phyloP scores from a whole-genome alignment of 257 asterid genomes.

The Galeopsis tetrahit region DNA sequence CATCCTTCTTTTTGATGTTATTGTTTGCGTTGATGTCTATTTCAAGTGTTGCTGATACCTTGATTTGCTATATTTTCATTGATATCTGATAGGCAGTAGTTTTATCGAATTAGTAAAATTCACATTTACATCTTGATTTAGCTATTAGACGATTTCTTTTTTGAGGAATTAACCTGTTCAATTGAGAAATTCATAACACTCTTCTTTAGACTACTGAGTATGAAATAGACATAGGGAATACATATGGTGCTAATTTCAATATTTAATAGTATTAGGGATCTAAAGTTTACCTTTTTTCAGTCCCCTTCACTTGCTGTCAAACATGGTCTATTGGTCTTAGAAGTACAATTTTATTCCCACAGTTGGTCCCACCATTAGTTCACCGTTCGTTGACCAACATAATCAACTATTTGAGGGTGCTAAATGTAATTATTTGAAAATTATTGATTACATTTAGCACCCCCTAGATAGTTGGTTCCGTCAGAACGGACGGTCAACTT shows the following conservation, averaged over 20 bases:
- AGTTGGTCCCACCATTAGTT: too few relatives aligned
- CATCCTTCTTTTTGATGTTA: background rate
- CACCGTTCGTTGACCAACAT: too few relatives aligned
- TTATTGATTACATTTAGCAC: too few relatives aligned
- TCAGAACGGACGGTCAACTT: too few relatives aligned
- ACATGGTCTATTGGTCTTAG: too few relatives aligned
- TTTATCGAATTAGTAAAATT: background rate
- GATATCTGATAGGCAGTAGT: background rate
- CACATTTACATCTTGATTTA: background rate
- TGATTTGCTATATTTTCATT: background rate
- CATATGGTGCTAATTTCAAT: background rate
- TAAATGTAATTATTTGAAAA: too few relatives aligned
- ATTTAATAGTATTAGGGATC: background rate
- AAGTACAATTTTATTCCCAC: too few relatives aligned
- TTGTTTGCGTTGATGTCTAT: constrained; percentile 1
- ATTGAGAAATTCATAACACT: background rate
- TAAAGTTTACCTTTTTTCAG: too few relatives aligned
- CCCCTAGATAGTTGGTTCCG: too few relatives aligned
- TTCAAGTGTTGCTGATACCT: background rate
- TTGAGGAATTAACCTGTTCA: constrained; percentile 16
- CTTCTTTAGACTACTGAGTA: background rate
- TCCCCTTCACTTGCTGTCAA: too few relatives aligned
- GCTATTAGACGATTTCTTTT: background rate
- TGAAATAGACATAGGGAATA: constrained; percentile 1
- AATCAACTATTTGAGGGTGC: too few relatives aligned